phyloP scores from a whole-genome alignment of 768 basidiomycete species.

The Tylopilus vinaceipallidus region DNA sequence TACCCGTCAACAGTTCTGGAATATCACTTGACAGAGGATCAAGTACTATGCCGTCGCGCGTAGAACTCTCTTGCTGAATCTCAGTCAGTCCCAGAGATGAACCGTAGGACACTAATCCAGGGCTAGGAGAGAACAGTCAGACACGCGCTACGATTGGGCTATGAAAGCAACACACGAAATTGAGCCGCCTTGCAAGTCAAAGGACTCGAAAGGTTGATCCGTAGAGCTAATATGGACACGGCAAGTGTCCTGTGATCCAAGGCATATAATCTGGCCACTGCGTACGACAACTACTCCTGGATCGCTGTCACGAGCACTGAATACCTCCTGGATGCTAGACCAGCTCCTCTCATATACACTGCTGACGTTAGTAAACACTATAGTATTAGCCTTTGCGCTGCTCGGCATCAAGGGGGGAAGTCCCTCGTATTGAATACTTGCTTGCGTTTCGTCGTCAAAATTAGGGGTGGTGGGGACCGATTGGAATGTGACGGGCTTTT shows the following conservation, averaged over 20 bases:
- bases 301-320: slow-evolving; percentile 9
- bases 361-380: slow-evolving; percentile 67
- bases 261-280: slow-evolving; percentile 55
- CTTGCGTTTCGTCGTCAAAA: slow-evolving; percentile 61
- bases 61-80: slow-evolving; percentile 50
- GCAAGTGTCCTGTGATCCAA: slow-evolving; percentile 36
- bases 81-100: slow-evolving; percentile 53
- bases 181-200: slow-evolving; percentile 68
- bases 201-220: slow-evolving; percentile 31
- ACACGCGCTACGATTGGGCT: background rate
- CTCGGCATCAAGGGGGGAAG: slow-evolving; percentile 60
- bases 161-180: slow-evolving; percentile 41
- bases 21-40: slow-evolving; percentile 38
- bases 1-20: slow-evolving; percentile 36
- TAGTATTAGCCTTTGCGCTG: slow-evolving; percentile 34
- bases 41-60: slow-evolving; percentile 55
- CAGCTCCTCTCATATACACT: slow-evolving; percentile 43
- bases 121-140: slow-evolving; percentile 30
- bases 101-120: slow-evolving; percentile 43
- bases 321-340: slow-evolving; percentile 22
- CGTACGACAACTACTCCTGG: slow-evolving; percentile 47
- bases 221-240: slow-evolving; percentile 8
- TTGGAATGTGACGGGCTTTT: slow-evolving; percentile 58
- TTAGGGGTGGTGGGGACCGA: slow-evolving; percentile 51
- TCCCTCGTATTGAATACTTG: slow-evolving; percentile 63